Evolutionary conservation across 2,329 filamentous ascomycete genomes (phyloP), one percentile per base, ranked within the genome.

Genomic region (Sarocladium oryzae): DNA sequence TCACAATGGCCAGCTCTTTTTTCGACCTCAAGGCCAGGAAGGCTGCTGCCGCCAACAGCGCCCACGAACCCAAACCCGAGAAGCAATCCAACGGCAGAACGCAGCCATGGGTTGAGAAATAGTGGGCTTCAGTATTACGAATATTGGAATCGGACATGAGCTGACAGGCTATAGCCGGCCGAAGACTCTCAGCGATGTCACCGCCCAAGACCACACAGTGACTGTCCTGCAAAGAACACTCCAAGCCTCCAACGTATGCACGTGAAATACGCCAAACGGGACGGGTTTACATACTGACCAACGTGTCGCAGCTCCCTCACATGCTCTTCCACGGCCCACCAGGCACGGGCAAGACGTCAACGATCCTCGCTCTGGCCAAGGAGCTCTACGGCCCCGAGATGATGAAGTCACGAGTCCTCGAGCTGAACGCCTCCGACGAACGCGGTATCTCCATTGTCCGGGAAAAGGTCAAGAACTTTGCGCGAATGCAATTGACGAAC

Each of bases 311-410:
- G 82, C 86, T 99, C 35, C 93, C 93, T 2, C 95, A 99, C 70
- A 96, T 99, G 89, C 88, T 99, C 62, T 97, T 97, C 77, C 99
- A 99, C 66, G 93, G 93, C 3, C 93, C 95, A 1, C 95, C 93
- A 0, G 93, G 93, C 37, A 99, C 93, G 0, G 93, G 93, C 60
- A 99, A 99, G 74, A 99, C 93, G 1, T 96, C 89, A 2, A 99
- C 95, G 0, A 90, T 99, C 60, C 87, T 99, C 56, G 95, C 95
- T 2, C 85, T 99, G 26, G 91, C 93, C 51, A 96, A 96, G 71
- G 91, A 97, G 65, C 86, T 99, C 54, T 99, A 95, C 71, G 95
- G 93, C 1, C 93, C 93, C 37, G 89, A 96, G 58, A 84, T 99
- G 61, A 88, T 96, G 63, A 91, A 89, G 63, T 83, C 89, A 13